Evolutionary conservation across 2,329 filamentous ascomycete species (phyloP), one percentile per base, ranked within the genome.

Genomic region (Colletotrichum sp.): DNA sequence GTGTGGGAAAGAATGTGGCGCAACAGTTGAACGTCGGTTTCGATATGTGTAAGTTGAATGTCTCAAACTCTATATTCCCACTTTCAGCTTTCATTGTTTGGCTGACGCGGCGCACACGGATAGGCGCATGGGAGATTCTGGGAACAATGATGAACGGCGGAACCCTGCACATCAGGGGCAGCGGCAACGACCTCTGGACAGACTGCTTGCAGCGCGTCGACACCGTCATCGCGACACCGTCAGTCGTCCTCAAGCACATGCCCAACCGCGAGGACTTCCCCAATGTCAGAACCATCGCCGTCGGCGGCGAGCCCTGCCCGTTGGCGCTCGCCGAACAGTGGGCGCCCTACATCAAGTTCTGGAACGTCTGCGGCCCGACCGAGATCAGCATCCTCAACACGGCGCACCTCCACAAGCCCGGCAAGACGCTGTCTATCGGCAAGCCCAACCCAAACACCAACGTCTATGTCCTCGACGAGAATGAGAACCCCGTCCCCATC

Each of bases 121-220:
- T 71, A 91, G 90, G 89, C 26, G 90, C 90, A 15, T 92, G 91
- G 90, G 90, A 92, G 77, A 89, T 92, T n/a, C 85, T 92, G 10
- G 87, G 85, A 1, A 77, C 77, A 21, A 69, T 77, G 66, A 78
- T 77, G 77, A 78, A 77, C 67, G 77, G 77, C 8, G 76, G 75
- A 7, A 77, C 77, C 6, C 77, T 78, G 32, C 76, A 78, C 68
- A 76, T 78, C 62, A 68, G 77, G n/a, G 77, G 77, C 38, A 77
- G 76, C 66, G 76, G 75, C 34, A 74, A 77, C 38, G 77, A 78
- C 43, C 52, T 72, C 16, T 78, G 77, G 77, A 62, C 38, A 9
- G 76, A 77, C 16, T 78, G 76, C 55, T 34, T 78, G 60, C 71
- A 62, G 56, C 77, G 70, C 26, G 77, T 78, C n/a, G 77, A 78